Base-by-base conservation (phyloP, 176 grass and related monocot genomes). In the Pontederia paniculata region DNA sequence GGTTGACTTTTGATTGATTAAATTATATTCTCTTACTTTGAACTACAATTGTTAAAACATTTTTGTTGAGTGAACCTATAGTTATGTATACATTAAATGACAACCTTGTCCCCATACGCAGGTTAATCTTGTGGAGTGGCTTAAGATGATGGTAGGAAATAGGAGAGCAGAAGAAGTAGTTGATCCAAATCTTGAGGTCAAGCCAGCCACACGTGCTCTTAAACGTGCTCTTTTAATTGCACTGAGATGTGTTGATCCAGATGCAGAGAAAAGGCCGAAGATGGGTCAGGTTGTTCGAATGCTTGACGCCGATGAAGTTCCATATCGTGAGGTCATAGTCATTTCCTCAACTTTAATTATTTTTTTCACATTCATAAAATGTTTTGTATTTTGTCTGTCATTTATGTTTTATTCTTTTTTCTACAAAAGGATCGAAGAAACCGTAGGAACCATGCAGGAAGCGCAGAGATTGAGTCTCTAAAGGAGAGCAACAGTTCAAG, bases 91-190 rank as follows among this genome's bases (percentile, higher is more conserved):
- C 71, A 57, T 43, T 37, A 37, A 28, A 42, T 55, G 67, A 31
- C 16, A 1, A 16, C 10, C 7, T 71, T 45, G 25, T 19, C 1
- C 28, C 16, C 43, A 22, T 45, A 13, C 15, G 5, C 64, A 89
- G 86, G 86, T 85, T 41, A 89, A 89, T 73, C 78, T 89, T 70
- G 81, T 89, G 10, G 86, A 89, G 72, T 89, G 86, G 86, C 86
- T 89, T 44, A 89, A 89, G 70, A 81, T 81, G 60, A 89, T 89
- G 86, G 82, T 84, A 10, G 78, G 81, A 28, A 81, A 54, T 53
- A 48, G 81, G 51, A 89, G 71, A 69, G 86, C 86, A 57, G 86
- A 89, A 37, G 86, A 89, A 84, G 86, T 89, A 21, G 78, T 75
- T 46, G 86, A 89, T 81, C 74, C 81, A 57, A 73, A 18, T 17